Base-by-base conservation (phyloP, 805 yeast genomes). In the Wickerhamiella galacta region DNA sequence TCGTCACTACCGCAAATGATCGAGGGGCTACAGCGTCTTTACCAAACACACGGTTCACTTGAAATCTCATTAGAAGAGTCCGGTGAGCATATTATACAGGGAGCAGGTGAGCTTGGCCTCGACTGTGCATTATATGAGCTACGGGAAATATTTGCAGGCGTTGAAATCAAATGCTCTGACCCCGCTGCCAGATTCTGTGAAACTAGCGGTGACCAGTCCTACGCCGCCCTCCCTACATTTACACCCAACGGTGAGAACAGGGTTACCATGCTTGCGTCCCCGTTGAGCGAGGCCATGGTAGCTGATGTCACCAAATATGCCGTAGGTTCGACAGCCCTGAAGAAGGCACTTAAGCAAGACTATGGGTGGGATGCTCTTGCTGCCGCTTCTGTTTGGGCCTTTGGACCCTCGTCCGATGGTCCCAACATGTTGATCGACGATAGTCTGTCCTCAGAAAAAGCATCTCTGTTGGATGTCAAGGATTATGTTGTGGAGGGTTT, bases 21-120 rank as follows among this genome's bases (percentile, higher is more conserved):
- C 10, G 72, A 69, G n/a, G 85, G 82, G 0, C 56, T 90, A 30
- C 62, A 76, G 37, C 67, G 62, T 35, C 56, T 79, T 19, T 66
- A 66, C 44, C 68, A 66, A 42, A 58, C 74, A 1, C 85, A 80
- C 47, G 64, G 76, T 7, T 75, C 83, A 3, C 61, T 72, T 23
- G 64, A 64, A 15, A 58, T 79, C n/a, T 70, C 66, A 40, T 81
- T 77, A 1, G 94, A 82, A 49, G 93, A 80, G 42, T 76, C 85
- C 32, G 95, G 95, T 2, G 95, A 83, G 45, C 81, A 77, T 49
- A 72, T 73, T 1, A 51, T 90, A 0, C 47, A 73, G 18, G 95
- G 90, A 0, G 69, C 81, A 7, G 98, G 98, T 5, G 96, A 90
- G 48, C 45, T 87, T 12, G 81, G 80, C 47, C 51, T 90, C 54